phyloP scores from a whole-genome alignment of 371 early-diverging fungal species.

The Saksenaea oblongispora region DNA sequence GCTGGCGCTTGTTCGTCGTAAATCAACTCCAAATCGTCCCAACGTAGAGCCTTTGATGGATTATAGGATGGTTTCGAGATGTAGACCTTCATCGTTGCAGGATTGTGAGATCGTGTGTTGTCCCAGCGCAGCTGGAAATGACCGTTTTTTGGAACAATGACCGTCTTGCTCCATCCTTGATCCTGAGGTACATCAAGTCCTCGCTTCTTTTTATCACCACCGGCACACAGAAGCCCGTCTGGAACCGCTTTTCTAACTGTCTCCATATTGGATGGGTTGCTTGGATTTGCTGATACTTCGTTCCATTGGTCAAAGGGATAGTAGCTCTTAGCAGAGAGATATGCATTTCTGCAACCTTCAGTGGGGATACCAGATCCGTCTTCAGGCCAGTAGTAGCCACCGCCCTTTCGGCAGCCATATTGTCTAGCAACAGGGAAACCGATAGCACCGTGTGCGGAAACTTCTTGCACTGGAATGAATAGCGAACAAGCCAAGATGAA shows the following conservation, averaged over 20 bases:
- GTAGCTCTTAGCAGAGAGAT: neutral
- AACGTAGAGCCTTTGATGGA: neutral
- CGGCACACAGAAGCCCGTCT: neutral
- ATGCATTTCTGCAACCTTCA: slow-evolving; percentile 1
- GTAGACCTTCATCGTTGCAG: neutral
- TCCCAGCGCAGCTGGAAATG: slow-evolving; percentile 8
- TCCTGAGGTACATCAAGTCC: neutral
- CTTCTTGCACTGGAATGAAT: neutral
- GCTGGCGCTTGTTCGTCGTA: neutral
- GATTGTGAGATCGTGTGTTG: slow-evolving; percentile 2
- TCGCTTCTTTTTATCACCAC: neutral
- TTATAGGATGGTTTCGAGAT: slow-evolving; percentile 1
- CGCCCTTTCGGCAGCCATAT: neutral
- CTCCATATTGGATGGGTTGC: neutral
- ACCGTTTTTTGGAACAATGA: neutral
- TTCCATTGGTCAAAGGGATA: slow-evolving; percentile 4
- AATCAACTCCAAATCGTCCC: neutral
- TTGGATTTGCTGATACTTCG: slow-evolving; percentile 3
- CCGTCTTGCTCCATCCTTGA: neutral
- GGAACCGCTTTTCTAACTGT: neutral
- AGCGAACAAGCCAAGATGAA: too few species aligned
- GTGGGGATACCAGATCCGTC: slow-evolving; percentile 2
- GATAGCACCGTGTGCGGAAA: neutral
- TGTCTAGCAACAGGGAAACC: neutral
- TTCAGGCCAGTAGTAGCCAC: neutral